Conservation (phyloP, 257 asterid species). For the Scutellaria galericulata region DNA sequence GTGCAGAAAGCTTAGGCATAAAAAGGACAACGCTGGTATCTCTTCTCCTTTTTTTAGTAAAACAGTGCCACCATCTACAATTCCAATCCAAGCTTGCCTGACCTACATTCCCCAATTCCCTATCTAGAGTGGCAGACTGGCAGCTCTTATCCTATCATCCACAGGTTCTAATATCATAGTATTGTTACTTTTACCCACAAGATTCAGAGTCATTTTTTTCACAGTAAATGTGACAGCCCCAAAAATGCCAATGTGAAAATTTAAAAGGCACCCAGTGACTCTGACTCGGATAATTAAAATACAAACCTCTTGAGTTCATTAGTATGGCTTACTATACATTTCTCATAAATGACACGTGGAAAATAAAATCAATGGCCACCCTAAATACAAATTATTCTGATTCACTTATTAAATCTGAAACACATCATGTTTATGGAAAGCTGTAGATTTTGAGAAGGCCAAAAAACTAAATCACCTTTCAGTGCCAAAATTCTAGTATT, state of each 20-base stretch:
- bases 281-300: background rate
- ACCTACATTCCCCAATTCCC: constrained; percentile 15
- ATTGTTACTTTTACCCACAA: background rate
- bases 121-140: background rate
- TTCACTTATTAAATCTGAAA: background rate
- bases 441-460: background rate
- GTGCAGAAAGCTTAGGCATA: constrained; percentile 6
- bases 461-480: constrained; percentile 57
- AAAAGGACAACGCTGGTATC: background rate
- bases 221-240: background rate
- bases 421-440: background rate
- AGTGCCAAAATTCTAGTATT: constrained; percentile 83
- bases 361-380: background rate
- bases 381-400: background rate
- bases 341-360: constrained; percentile 2
- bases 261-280: background rate
- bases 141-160: constrained; percentile 1
- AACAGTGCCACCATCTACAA: constrained; percentile 1
- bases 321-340: background rate
- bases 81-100: background rate
- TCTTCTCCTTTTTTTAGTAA: too few relatives aligned
- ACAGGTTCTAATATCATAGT: constrained; percentile 6
- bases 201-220: background rate
- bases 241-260: background rate
- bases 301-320: constrained; percentile 6